Conservation (phyloP, 2,329 filamentous ascomycete genomes). For the Venturiaceae sp. region DNA sequence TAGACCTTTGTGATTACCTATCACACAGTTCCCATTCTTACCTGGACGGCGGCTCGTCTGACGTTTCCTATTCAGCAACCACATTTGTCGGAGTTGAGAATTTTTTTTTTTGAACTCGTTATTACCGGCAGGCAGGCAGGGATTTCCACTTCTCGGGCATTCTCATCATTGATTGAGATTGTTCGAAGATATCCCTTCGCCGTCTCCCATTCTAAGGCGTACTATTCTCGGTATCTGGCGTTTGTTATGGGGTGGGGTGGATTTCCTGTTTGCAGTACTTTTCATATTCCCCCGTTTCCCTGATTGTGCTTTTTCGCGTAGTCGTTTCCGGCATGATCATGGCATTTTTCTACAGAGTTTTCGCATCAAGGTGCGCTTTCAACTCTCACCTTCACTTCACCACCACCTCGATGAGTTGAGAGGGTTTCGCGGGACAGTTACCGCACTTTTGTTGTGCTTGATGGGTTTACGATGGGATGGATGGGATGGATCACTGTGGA, state of each 20-base stretch:
- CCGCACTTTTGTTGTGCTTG: not conserved
- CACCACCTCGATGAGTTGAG: too few relatives aligned
- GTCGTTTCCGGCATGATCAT: too few relatives aligned
- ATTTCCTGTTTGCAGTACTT: not conserved
- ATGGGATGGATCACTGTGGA: too few relatives aligned
- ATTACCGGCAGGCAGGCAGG: not conserved
- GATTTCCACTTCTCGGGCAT: not conserved
- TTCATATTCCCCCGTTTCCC: not conserved
- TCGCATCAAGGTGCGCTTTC: too few relatives aligned
- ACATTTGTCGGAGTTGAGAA: slow-evolving; percentile 2
- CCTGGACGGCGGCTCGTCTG: not conserved
- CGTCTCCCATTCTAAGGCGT: not conserved
- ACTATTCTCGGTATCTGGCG: not conserved
- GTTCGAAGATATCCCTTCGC: not conserved
- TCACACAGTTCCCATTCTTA: not conserved
- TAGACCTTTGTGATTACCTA: not conserved
- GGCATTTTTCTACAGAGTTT: too few relatives aligned
- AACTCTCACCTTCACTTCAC: too few relatives aligned
- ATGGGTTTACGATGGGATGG: not conserved
- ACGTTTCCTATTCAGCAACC: not conserved
- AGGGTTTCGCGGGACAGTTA: too few relatives aligned
- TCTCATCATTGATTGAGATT: not conserved
- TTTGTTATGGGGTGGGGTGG: not conserved
- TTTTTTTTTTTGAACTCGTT: not conserved
- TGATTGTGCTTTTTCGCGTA: too few relatives aligned